These are phyloP conservation scores for Adiantum capillusveneris DNA, from an alignment of 75 land plant species.

Conservation along the genomic window DNA sequence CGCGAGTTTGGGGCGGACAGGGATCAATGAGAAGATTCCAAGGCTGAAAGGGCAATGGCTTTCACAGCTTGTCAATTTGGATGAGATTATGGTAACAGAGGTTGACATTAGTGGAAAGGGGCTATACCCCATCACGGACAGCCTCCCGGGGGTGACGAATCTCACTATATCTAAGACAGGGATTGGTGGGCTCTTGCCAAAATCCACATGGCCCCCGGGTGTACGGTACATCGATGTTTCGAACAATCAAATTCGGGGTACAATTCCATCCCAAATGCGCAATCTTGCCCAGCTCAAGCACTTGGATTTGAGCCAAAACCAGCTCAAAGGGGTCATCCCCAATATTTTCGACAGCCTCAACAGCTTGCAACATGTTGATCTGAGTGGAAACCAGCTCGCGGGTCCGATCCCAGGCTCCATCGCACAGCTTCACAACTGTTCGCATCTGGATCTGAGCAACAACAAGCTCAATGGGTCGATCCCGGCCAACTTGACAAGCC, in stretches of 20 bases:
- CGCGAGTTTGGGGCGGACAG: conserved; percentile 35
- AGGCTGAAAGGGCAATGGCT: conserved; percentile 56
- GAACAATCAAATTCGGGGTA: conserved; percentile 52
- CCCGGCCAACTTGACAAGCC: conserved; percentile 35
- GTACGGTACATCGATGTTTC: not conserved
- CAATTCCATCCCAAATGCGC: conserved; percentile 53
- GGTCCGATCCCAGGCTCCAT: conserved; percentile 47
- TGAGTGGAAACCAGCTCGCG: conserved; percentile 33
- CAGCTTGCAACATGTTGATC: conserved; percentile 38
- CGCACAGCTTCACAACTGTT: conserved; percentile 45
- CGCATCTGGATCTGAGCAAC: conserved; percentile 54
- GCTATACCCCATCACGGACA: conserved; percentile 37
- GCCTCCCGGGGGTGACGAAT: conserved; percentile 37
- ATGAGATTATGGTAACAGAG: conserved; percentile 46
- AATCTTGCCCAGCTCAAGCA: conserved; percentile 39
- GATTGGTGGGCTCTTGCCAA: conserved; percentile 61
- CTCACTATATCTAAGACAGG: conserved; percentile 48
- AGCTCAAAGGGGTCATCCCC: conserved; percentile 60
- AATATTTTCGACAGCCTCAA: conserved; percentile 39
- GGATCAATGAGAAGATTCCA: conserved; percentile 3
- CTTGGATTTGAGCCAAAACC: conserved; percentile 61
- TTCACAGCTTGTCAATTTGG: conserved; percentile 46
- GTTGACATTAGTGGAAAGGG: conserved; percentile 40
- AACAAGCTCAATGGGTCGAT: conserved; percentile 61
- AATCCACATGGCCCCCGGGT: conserved; percentile 9